Base-by-base conservation (phyloP, 768 basidiomycete species). In the Hypholoma fasciculare region DNA sequence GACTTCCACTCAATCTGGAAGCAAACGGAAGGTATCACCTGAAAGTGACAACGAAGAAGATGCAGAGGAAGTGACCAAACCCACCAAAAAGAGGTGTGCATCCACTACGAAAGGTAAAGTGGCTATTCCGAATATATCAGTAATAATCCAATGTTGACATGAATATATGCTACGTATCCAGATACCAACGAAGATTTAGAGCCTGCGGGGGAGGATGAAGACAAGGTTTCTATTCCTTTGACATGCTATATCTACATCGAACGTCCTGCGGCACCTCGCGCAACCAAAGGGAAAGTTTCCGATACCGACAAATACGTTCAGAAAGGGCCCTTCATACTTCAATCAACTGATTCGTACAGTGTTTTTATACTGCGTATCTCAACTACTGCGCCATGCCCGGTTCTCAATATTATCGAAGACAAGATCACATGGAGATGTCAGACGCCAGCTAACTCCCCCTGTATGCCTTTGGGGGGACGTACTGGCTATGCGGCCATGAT, bases 371-470 rank as follows among this genome's bases (percentile, higher is more conserved):
- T 43, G 9, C 7, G 19, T 13, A 43, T 43, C 40, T 43, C 40
- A 13, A 7, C 4, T 19, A 13, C 40, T 43, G 40, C 40, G 12
- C 40, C 40, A 7, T 43, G 55, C 27, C 46, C 55, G 8, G 5
- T 56, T n/a, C 46, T 49, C 27, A 48, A 50, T n/a, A 50, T 51
- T 26, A 19, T 50, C 34, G 26, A 57, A 19, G 56, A 57, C 1
- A 57, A 57, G 39, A 51, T 57, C 20, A 57, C 49, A 23, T 57
- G 56, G 56, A 57, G 27, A 40, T 49, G 12, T n/a, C 56, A 57
- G 40, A 57, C 56, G 3, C 56, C 49, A 4, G 20, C 16, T 16
- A 57, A 51, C 30, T 19, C 36, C 14, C 34, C 48, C 20, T 40
- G 13, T 13, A 36, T 57, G 23, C 56, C 49, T 14, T 37, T 57